A percentile compares a stretch with the other conserved stretches of the same genome.
These are phyloP conservation scores for Lactarius deliciosus DNA, from an alignment of 768 basidiomycete genomes.

Conservation along the genomic window DNA sequence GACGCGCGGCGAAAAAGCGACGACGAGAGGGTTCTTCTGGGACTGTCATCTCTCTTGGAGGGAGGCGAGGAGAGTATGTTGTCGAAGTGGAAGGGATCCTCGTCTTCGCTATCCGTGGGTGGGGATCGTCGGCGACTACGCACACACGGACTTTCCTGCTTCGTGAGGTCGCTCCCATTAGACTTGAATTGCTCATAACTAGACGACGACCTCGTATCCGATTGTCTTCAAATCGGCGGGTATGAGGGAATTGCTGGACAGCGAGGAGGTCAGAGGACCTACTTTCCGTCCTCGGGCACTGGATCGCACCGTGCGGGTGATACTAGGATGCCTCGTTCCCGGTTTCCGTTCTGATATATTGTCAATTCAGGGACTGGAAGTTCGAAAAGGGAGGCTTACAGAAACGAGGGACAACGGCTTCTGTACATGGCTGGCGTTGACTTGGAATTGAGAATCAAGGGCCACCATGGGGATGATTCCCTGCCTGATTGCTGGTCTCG, in stretches of 20 bases:
- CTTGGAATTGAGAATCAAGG: conserved; percentile 16
- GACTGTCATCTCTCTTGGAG: background rate
- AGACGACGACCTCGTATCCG: background rate
- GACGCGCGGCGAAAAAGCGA: conserved; percentile 25
- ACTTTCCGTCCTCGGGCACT: conserved; percentile 4
- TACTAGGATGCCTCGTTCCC: background rate
- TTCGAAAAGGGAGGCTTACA: background rate
- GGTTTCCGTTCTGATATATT: background rate
- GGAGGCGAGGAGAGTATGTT: conserved; percentile 10
- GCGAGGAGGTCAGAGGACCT: background rate
- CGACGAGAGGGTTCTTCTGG: conserved; percentile 1
- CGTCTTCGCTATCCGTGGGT: conserved; percentile 23
- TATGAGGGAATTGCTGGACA: background rate
- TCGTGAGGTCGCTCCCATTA: background rate
- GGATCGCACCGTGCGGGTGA: background rate
- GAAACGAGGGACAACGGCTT: conserved; percentile 12
- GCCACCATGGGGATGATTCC: background rate
- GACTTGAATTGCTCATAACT: conserved; percentile 9
- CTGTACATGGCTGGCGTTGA: conserved; percentile 21
- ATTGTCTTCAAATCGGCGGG: background rate
- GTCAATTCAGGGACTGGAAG: background rate
- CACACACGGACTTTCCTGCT: background rate
- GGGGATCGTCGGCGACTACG: conserved; percentile 4
- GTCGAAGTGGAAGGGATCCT: conserved; percentile 29
- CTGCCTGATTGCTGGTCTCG: conserved; percentile 3